Evolutionary conservation across 169 alveolate genomes (phyloP), one percentile per base, ranked within the genome.

Genomic region (Plasmodium gallinaceum): DNA sequence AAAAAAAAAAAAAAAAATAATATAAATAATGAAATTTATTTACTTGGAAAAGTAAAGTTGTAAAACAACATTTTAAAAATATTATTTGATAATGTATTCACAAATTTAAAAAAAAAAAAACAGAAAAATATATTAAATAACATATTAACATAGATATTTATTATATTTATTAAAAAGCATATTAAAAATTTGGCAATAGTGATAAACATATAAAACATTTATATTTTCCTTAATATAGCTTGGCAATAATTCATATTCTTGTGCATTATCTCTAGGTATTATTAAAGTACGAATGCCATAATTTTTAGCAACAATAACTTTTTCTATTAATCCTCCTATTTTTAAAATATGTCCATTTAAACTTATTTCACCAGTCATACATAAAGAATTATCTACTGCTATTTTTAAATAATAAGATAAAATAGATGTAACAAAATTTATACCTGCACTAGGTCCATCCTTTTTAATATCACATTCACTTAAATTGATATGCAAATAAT

Each of bases 281-380:
- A 96, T 94, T 42, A 97, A 91, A 10, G 93, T 94, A 71, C 87
- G 93, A 43, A 96, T 94, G 22, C 97, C 98, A 61, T 96, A 98
- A 60, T 98, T 94, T 48, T 93, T 93, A 4, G 99, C 99, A 5
- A 98, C 96, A 69, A 97, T 95, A 6, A 97, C 90, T 92, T 97
- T 97, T 90, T 98, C 99, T 88, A 96, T 96, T 68, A 98, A 94
- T 57, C 99, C 99, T 48, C 99, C 99, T 14, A 97, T 94, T 12
- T 95, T 93, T 86, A 97, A 85, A 16, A 98, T 98, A 88, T 97
- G 94, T 42, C 99, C 99, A 42, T 98, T 96, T 73, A 98, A 86
- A 26, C 98, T 97, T n/a, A 98, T 94, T 91, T 98, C 99, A 12
- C 99, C 99, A 7, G 99, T 98, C 99, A 98, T 98, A 57, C 98